Evolutionary conservation across 2,329 filamentous ascomycete species (phyloP), one percentile per base, ranked within the genome.

Genomic region (Gnomoniopsis smithogilvyi): DNA sequence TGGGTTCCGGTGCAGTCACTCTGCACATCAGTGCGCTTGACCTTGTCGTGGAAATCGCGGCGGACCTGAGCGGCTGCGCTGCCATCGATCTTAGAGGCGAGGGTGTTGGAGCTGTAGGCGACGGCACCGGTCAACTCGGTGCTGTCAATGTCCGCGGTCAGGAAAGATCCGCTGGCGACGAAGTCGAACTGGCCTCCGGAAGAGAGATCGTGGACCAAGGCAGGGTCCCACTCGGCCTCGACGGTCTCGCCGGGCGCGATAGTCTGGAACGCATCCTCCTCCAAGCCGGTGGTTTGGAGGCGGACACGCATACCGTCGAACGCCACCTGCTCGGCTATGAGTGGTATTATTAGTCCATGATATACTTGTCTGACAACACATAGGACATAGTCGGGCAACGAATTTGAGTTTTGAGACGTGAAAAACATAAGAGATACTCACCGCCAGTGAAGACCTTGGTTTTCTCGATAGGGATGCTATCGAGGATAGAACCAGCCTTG

Each of bases 161-260:
- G 80, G 36, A 89, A 76, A 12, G 78, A 75, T 6, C 87, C 87
- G 4, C 73, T 72, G 6, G 84, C 78, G 56, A 78, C 75, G 51
- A 90, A 70, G 54, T 80, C 79, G 67, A 85, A 85, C 53, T 74
- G 73, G 59, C 85, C 86, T 54, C 81, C 80, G 11, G 70, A 61
- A 48, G 72, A 73, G 56, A 80, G 75, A 63, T 84, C 78, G 69
- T 86, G 82, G 2, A 80, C 75, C 67, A 83, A 74, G 36, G 80
- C 83, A 33, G 83, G 74, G 64, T 86, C 80, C 59, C 85, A 82
- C 45, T 74, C 77, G 36, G 80, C 71, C 64, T 80, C 76, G 63
- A 85, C 74, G 11, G 80, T 78, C 68, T 82, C 70, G 52, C 78
- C 77, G 4, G 77, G 72, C 3, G 69, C 71, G 56, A 86, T 76